Conservation (phyloP, 164 flowering plant genomes). For the Nelumbo lutea region DNA sequence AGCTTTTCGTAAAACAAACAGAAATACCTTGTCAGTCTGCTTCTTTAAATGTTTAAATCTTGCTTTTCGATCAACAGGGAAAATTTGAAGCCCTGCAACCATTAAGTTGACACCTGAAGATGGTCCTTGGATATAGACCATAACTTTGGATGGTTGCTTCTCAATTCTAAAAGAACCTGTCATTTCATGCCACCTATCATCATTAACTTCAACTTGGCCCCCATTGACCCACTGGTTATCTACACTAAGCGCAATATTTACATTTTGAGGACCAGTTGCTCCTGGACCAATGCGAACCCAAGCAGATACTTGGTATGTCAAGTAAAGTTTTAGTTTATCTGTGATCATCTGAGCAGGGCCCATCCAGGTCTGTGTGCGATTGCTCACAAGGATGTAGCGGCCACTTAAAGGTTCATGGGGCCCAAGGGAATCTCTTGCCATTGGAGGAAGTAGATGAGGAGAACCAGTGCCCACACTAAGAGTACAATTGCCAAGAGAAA, state of each 20-base stretch:
- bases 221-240: conserved; percentile 93
- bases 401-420: conserved; percentile 71
- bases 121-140: conserved; percentile 94
- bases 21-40: conserved; percentile 66
- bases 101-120: conserved; percentile 82
- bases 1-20: not conserved
- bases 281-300: conserved; percentile 73
- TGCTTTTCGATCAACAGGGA: conserved; percentile 65
- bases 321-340: conserved; percentile 62
- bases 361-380: conserved; percentile 94
- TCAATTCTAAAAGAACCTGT: conserved; percentile 91
- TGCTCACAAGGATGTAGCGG: conserved; percentile 63
- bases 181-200: conserved; percentile 86
- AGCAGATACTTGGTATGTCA: conserved; percentile 94
- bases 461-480: conserved; percentile 61
- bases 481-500: conserved; percentile 79
- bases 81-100: conserved; percentile 89
- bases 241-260: conserved; percentile 79
- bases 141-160: conserved; percentile 73
- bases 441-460: conserved; percentile 78
- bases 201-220: conserved; percentile 71
- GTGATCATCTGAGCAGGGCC: conserved; percentile 97
- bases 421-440: conserved; percentile 84
- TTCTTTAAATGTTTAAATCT: conserved; percentile 62
- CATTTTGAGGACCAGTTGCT: conserved; percentile 60